Evolutionary conservation across 2,329 filamentous ascomycete genomes (phyloP), one percentile per base, ranked within the genome.

Genomic region (Aspergillus japonicus): DNA sequence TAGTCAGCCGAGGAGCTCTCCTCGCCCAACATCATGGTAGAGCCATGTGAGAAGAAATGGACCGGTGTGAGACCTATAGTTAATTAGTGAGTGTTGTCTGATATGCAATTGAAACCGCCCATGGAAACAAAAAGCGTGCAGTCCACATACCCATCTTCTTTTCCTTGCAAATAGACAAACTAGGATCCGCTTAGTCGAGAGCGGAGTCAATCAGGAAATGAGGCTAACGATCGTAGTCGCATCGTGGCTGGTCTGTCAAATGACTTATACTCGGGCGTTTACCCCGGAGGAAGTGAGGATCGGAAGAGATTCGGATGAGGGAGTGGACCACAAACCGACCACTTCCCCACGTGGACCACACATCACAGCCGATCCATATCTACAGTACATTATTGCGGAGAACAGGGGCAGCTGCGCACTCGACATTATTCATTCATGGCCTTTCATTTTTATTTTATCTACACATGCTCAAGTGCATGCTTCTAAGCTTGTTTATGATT

Each of bases 1-100:
- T 88, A 89, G 21, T 80, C 78, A 11, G 86, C 86, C 0, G 85
- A 87, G 2, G 77, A 71, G 14, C 82, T 85, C 65, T 87, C 82
- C 68, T 89, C 87, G 39, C 86, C 87, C 14, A 89, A 75, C 87
- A 89, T 89, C 86, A 88, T 89, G 44, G 87, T 89, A 14, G 86
- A 88, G 68, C 87, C 87, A 81, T 89, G 87, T 2, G 86, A 88
- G 73, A 89, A 89, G 75, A 88, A 85, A 69, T 88, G 83, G 0
- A 88, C 85, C 1, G 86, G 86, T 5, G 85, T 82, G 39, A 71
- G 61, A 5, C 64, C 65, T 70, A 50, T 29, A 8, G 11, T 1
- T 24, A 3, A 5, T 44, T 53, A 52, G 51, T 33, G 4, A 35
- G 12, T 35, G 14, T 19, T 2, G 1, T 44, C 16, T 44, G 5